Conservation (phyloP, 306 rosid genomes). For the Alnus glutinosa region DNA sequence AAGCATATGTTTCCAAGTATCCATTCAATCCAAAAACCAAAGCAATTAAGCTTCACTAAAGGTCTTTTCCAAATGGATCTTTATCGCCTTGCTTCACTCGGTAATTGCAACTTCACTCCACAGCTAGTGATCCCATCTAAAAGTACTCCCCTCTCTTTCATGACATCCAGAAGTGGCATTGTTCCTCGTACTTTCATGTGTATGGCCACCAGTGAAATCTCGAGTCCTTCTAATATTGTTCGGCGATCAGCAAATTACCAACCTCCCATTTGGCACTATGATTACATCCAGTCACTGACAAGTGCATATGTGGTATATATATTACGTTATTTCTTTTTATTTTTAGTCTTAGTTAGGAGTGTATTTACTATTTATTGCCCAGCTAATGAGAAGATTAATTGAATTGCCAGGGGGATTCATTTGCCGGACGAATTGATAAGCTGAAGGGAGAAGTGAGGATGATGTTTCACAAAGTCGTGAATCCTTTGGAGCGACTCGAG, state of each 20-base stretch:
- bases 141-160: neutral
- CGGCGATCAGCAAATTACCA: slow-evolving; percentile 31
- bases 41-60: neutral
- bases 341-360: too few species aligned
- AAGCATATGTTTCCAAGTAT: too few species aligned
- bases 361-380: too few species aligned
- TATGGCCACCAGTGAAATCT: neutral
- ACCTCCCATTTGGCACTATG: slow-evolving; percentile 22
- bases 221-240: neutral
- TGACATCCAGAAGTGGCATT: neutral
- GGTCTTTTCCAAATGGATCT: neutral
- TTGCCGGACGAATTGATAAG: neutral
- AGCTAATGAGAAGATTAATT: neutral
- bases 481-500: slow-evolving; percentile 28
- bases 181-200: neutral
- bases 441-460: slow-evolving; percentile 15
- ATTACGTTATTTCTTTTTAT: neutral
- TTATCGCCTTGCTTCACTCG: neutral
- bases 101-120: neutral
- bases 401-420: slow-evolving; percentile 17
- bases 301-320: slow-evolving; percentile 7
- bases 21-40: neutral
- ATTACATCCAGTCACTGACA: slow-evolving; percentile 12
- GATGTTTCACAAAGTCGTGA: neutral
- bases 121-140: neutral